Base-by-base conservation (phyloP, 495 filamentous ascomycete genomes). In the Choiromyces venosus region DNA sequence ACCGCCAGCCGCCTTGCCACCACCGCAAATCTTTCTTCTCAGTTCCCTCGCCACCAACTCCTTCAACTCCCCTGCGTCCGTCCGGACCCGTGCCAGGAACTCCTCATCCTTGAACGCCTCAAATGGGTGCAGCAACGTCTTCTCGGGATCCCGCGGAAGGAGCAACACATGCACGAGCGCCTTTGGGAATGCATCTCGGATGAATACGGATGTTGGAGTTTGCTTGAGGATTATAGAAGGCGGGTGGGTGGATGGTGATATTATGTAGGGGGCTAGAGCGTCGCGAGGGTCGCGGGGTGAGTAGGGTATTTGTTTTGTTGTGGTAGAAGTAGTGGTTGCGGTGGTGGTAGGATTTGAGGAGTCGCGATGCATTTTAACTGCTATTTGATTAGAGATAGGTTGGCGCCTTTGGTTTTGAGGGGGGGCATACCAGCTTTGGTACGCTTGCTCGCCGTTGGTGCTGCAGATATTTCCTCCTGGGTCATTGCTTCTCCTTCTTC, bases 151-250 rank as follows among this genome's bases (percentile, higher is more conserved):
- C 35, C 94, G 91, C 14, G 94, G 92, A 4, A 99, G 87, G 14
- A 99, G 88, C 19, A 99, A 92, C 0, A 92, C 84, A 82, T 99
- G 95, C 9, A 97, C 83, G 18, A 86, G 88, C 33, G 92, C 88
- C 82, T 98, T 97, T 6, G 94, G 93, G 81, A 88, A 99, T 67
- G 87, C 82, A 82, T 99, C 95, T 61, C 91, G 84, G 83, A 97
- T 93, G 21, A 88, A 87, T 61, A 97, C 94, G 73, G 91, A 96
- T 61, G 52, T 61, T 16, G 52, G 52, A 4, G 52, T 61, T 18
- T 61, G n/a, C 7, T 33, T 61, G 12, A 61, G 18, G 52, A 61
- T 18, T 61, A 61, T 33, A 14, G 52, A 61, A 29, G 52, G 52
- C 4, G 52, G 25, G 25, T 33, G 25, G 25, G 25, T 14, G 25